Evolutionary conservation across 768 basidiomycete species (phyloP).

Genomic region (Macrolepiota albuminosa): DNA sequence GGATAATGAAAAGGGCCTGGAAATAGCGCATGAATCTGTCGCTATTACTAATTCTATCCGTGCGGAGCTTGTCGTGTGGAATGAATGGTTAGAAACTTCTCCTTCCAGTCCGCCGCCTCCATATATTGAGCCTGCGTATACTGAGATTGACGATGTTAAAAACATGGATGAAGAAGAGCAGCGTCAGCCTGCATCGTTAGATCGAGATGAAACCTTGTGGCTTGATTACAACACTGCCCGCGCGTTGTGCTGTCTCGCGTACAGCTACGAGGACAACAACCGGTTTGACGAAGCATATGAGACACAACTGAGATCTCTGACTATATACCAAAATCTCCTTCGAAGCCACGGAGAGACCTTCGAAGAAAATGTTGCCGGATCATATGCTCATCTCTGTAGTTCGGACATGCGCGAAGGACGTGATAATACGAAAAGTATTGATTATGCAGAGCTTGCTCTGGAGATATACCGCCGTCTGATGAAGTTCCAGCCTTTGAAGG

Average conservation of each 20-base stretch:
- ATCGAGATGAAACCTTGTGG: constrained; percentile 8
- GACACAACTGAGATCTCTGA: constrained; percentile 1
- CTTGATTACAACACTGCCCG: constrained; percentile 11
- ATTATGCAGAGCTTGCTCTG: constrained; percentile 3
- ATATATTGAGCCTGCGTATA: background rate
- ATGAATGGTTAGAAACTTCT: background rate
- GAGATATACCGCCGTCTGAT: constrained; percentile 6
- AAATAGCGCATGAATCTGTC: constrained; percentile 8
- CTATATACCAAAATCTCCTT: background rate
- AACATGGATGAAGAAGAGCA: background rate
- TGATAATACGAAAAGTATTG: background rate
- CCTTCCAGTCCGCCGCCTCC: background rate
- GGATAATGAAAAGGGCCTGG: constrained; percentile 1
- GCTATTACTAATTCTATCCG: constrained; percentile 5
- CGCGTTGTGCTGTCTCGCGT: constrained; percentile 5
- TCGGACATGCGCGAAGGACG: background rate
- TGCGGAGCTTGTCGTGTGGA: constrained; percentile 3
- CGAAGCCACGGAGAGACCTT: background rate
- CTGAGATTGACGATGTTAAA: background rate
- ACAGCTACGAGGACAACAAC: constrained; percentile 5
- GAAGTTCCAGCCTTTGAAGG: constrained; percentile 3
- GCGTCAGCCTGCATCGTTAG: background rate
- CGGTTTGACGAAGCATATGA: constrained; percentile 8
- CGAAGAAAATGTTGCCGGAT: constrained; percentile 6
- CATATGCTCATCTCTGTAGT: constrained; percentile 7